phyloP scores from a whole-genome alignment of 257 asterid species.

The Solanum sejunctum region DNA sequence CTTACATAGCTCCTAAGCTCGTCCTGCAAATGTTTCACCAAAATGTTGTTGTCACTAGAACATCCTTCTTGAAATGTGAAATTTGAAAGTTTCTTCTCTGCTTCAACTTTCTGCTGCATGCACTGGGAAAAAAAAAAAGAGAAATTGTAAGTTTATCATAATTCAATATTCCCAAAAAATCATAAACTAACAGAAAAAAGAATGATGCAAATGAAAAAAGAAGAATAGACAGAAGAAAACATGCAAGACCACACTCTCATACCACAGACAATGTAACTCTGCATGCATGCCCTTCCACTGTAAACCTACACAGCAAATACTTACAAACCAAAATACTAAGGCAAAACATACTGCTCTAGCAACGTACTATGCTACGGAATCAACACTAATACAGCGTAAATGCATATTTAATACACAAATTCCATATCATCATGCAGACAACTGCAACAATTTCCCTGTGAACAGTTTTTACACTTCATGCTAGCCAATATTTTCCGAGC shows the following conservation, averaged over 20 bases:
- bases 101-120: constrained; percentile 58
- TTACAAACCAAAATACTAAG: neutral
- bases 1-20: constrained; percentile 86
- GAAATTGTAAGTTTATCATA: constrained; percentile 4
- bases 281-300: neutral
- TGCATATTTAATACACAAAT: neutral
- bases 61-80: constrained; percentile 38
- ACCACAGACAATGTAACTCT: neutral
- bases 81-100: constrained; percentile 43
- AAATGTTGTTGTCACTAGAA: constrained; percentile 37
- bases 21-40: constrained; percentile 88
- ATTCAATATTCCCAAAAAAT: neutral
- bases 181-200: neutral
- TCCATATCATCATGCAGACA: neutral
- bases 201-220: neutral
- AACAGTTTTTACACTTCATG: neutral
- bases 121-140: constrained; percentile 33
- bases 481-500: neutral
- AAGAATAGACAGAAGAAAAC: neutral
- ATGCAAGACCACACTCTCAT: neutral
- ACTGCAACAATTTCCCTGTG: neutral
- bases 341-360: neutral
- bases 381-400: neutral
- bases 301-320: neutral
- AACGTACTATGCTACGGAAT: neutral